phyloP scores from a whole-genome alignment of 306 rosid species.

The Astragalus glycyphyllos region DNA sequence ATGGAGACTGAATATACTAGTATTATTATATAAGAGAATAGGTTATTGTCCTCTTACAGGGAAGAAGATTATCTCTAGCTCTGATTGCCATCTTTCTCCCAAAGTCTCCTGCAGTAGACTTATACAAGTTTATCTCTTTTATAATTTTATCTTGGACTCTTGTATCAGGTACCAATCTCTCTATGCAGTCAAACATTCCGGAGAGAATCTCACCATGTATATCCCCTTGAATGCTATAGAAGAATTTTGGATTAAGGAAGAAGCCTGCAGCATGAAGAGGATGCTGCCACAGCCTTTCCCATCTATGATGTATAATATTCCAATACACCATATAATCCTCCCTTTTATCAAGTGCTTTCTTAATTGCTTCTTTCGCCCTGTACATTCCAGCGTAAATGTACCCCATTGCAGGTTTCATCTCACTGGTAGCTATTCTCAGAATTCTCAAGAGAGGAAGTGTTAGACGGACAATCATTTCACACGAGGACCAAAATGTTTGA shows the following conservation, averaged over 20 bases:
- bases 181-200: conserved; percentile 86
- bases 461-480: conserved; percentile 64
- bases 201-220: conserved; percentile 66
- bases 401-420: conserved; percentile 90
- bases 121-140: conserved; percentile 79
- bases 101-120: conserved; percentile 81
- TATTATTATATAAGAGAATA: conserved; percentile 31
- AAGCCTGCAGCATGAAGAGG: conserved; percentile 92
- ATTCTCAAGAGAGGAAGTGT: conserved; percentile 76
- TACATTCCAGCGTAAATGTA: conserved; percentile 84
- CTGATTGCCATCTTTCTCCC: conserved; percentile 91
- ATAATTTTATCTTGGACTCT: conserved; percentile 83
- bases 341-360: conserved; percentile 70
- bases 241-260: conserved; percentile 86
- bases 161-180: conserved; percentile 86
- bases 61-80: conserved; percentile 86
- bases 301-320: conserved; percentile 87
- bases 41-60: conserved; percentile 64
- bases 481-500: conserved; percentile 91
- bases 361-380: conserved; percentile 80
- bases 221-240: conserved; percentile 82
- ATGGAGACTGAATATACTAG: conserved; percentile 38
- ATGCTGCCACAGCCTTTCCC: conserved; percentile 77
- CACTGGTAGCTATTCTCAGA: conserved; percentile 67
- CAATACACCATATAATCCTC: conserved; percentile 84